Conservation (phyloP, 73 alveolate genomes). For the Tetrahymena elliotti region DNA sequence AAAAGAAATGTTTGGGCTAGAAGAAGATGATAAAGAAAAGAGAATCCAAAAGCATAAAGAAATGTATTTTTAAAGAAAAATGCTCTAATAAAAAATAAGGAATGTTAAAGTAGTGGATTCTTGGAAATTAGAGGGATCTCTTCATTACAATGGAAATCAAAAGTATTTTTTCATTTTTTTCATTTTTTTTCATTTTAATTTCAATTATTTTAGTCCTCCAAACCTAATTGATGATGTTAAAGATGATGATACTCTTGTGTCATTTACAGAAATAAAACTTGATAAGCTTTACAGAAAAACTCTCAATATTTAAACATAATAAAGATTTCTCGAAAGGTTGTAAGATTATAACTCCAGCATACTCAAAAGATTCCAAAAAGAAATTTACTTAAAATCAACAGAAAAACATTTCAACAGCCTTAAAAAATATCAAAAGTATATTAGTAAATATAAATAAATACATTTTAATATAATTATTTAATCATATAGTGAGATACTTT, state of each 20-base stretch:
- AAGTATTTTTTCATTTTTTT: background rate
- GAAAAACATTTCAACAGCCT: background rate
- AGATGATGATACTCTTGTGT: background rate
- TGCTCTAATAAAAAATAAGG: background rate
- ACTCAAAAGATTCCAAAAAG: background rate
- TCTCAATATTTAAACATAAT: background rate
- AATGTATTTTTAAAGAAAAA: background rate
- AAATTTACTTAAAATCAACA: background rate
- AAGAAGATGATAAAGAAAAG: background rate
- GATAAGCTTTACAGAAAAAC: background rate
- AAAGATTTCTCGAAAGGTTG: background rate
- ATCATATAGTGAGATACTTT: background rate
- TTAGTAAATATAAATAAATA: background rate
- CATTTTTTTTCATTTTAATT: too few relatives aligned
- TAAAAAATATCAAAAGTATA: background rate
- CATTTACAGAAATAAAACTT: background rate
- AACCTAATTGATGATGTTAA: background rate
- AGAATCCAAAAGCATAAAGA: background rate
- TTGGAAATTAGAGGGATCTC: background rate
- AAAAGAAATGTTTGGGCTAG: background rate
- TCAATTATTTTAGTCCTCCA: background rate
- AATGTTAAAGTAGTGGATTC: background rate
- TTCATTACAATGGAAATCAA: background rate
- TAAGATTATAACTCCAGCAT: background rate
- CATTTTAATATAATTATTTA: background rate